Percentiles rank a stretch among this genome's conserved stretches.
phyloP scores from a whole-genome alignment of 2,329 filamentous ascomycete species.

The Coniochaeta sp. region DNA sequence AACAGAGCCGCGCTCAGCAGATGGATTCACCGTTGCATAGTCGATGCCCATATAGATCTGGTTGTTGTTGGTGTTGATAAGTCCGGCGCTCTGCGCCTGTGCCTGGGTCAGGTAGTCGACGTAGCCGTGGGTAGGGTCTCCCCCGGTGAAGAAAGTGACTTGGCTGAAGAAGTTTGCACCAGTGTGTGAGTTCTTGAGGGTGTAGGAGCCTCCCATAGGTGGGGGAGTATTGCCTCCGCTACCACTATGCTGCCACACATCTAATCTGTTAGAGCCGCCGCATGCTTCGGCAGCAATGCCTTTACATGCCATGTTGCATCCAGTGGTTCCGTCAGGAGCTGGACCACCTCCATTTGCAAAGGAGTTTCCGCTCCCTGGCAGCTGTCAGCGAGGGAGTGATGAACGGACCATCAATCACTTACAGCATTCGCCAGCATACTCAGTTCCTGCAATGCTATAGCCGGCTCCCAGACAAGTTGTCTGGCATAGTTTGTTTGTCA shows the following conservation, averaged over 20 bases:
- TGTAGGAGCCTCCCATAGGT: neutral
- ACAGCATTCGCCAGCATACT: constrained; percentile 1
- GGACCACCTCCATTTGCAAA: neutral
- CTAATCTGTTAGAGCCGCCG: neutral
- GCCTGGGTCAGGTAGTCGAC: neutral
- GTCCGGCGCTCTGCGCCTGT: neutral
- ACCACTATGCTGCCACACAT: neutral
- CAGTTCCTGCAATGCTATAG: neutral
- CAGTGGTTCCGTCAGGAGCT: neutral
- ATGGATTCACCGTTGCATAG: neutral
- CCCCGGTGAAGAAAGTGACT: neutral
- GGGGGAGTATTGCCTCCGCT: neutral
- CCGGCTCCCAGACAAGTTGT: neutral
- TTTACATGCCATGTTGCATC: neutral
- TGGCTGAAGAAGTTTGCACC: neutral
- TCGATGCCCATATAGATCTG: neutral
- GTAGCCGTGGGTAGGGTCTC: neutral
- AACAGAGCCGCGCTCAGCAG: neutral
- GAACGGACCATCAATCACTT: neutral
- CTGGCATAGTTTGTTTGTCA: constrained; percentile 2
- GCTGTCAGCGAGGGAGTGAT: neutral
- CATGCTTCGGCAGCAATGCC: neutral
- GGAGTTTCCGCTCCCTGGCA: neutral
- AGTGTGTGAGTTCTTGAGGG: neutral
- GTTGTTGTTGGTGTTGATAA: neutral